These are phyloP conservation scores for Amanita muscaria DNA, from an alignment of 768 basidiomycete species.

Conservation along the genomic window DNA sequence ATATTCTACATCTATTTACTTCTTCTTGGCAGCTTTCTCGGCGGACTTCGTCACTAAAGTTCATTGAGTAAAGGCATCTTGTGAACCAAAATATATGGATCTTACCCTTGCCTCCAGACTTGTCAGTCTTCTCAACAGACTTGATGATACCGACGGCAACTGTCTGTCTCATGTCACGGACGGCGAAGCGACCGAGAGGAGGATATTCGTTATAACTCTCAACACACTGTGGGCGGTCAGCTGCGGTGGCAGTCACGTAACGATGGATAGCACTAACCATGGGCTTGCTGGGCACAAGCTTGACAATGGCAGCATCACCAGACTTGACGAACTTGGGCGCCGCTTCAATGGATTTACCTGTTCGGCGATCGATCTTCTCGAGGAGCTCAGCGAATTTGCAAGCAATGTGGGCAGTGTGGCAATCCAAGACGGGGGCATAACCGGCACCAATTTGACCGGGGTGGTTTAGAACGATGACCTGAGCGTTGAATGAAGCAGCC, in stretches of 20 bases:
- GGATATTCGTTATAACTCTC: conserved; percentile 95
- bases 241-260: not conserved
- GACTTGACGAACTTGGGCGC: conserved; percentile 98
- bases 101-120: conserved; percentile 74
- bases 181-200: conserved; percentile 98
- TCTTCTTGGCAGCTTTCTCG: conserved; percentile 95
- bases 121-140: conserved; percentile 92
- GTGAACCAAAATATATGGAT: conserved; percentile 3
- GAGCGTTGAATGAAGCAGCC: conserved; percentile 98
- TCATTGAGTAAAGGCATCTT: not conserved
- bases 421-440: conserved; percentile 98
- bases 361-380: conserved; percentile 99
- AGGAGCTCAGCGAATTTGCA: conserved; percentile 98
- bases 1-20: conserved; percentile 77
- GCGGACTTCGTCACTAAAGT: conserved; percentile 82
- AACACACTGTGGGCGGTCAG: conserved; percentile 20
- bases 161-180: conserved; percentile 99
- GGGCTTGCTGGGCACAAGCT: conserved; percentile 93
- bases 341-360: conserved; percentile 86
- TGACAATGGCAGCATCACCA: conserved; percentile 98
- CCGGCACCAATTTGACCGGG: conserved; percentile 99
- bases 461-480: conserved; percentile 99
- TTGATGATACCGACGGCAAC: conserved; percentile 99
- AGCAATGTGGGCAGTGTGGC: conserved; percentile 99
- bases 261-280: conserved; percentile 41